Evolutionary conservation across 2,329 filamentous ascomycete species (phyloP), one percentile per base, ranked within the genome.

Genomic region (Colletotrichum liriopes): DNA sequence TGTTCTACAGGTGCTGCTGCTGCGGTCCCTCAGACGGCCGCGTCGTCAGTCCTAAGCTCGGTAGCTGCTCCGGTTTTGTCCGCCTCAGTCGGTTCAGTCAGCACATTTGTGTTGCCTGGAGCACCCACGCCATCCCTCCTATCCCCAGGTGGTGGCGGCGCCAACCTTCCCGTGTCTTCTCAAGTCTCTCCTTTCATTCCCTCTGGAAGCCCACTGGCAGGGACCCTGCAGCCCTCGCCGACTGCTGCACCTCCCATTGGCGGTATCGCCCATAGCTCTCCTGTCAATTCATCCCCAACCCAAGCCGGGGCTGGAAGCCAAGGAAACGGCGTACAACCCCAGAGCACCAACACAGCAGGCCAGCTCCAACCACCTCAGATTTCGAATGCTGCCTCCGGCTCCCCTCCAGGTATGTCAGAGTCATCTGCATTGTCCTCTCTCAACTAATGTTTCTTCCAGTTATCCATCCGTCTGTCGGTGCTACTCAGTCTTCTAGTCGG

Each of bases 391-490:
- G 3, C 39, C 5, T 29, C 41, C n/a, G 9, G 29, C 7, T 29
- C 41, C 6, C 3, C 37, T 7, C 35, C 56, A 52, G 58, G 68
- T 71, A 63, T 14, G 56, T 63, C n/a, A 47, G 2, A 32, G 5
- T 18, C 18, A 6, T 26, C 14, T 32, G 12, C 5, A 37, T 1
- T 8, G 39, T 65, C 18, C 7, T 18, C 4, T 11, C 1, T 5
- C n/a, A 37, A 45, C 65, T 71, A 20, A 71, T 37, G 18, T n/a
- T 18, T 3, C 9, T 9, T 58, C 12, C 3, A 71, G 68, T n/a
- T 32, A 45, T 43, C 7, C 54, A 29, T 23, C 26, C 58, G 16
- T 16, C 63, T 39, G 39, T n/a, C 11, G 23, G 7, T 35, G n/a
- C 43, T 5, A 29, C 18, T n/a, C 54, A 60, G 45, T 23, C 43